Conservation (phyloP, 2,329 filamentous ascomycete species). For the Xylaria sp. region DNA sequence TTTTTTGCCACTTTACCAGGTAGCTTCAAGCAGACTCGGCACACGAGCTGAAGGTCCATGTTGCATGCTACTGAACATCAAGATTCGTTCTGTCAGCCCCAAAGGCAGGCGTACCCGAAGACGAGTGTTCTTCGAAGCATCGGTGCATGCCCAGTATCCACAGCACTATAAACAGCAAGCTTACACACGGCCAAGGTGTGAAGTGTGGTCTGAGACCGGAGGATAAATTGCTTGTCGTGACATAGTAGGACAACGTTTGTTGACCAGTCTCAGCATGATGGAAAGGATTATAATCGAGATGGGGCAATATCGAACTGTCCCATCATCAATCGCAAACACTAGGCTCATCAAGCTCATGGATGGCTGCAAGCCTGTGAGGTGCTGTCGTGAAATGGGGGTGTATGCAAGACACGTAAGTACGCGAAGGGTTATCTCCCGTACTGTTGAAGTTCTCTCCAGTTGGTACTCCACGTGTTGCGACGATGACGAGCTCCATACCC, state of each 20-base stretch:
- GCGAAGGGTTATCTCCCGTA: too few relatives aligned
- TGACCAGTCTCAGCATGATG: neutral
- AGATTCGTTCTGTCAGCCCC: neutral
- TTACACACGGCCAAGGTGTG: neutral
- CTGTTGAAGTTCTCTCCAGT: too few relatives aligned
- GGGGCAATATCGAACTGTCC: neutral
- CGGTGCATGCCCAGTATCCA: neutral
- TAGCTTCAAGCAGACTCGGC: neutral
- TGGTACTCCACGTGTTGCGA: neutral
- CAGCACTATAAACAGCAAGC: too few relatives aligned
- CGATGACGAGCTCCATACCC: neutral
- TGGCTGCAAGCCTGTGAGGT: neutral
- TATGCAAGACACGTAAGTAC: too few relatives aligned
- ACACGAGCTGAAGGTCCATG: conserved; percentile 3
- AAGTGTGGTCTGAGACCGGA: conserved; percentile 1
- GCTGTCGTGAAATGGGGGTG: neutral
- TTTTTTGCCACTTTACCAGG: neutral
- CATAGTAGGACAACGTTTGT: neutral
- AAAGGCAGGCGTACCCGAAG: neutral
- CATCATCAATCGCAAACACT: neutral
- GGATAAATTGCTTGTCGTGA: neutral
- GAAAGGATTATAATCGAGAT: neutral
- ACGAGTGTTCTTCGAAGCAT: neutral
- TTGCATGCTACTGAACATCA: neutral
- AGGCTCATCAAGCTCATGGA: neutral